Evolutionary conservation across 2,329 filamentous ascomycete genomes (phyloP).

Genomic region (Verticillium isaacii): DNA sequence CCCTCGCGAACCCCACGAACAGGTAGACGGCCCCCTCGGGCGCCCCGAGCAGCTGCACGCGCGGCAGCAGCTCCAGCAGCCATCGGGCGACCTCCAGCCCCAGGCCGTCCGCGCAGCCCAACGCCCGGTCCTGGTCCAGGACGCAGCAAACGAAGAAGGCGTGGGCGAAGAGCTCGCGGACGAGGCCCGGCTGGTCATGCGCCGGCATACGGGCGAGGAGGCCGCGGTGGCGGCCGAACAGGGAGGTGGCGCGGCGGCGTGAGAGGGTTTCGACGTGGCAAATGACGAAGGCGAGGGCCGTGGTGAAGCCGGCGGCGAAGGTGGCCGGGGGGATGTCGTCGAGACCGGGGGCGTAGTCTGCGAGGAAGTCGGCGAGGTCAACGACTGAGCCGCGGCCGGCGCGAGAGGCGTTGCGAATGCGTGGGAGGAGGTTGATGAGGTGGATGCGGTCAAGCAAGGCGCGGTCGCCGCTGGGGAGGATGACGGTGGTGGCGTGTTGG

Average conservation of each 20-base stretch:
- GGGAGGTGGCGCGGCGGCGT: not conserved
- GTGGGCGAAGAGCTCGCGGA: constrained; percentile 9
- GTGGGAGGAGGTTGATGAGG: constrained; percentile 8
- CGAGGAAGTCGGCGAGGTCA: constrained; percentile 7
- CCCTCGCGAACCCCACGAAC: constrained; percentile 8
- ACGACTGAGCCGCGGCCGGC: constrained; percentile 2
- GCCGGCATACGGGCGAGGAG: constrained; percentile 5
- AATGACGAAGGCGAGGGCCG: constrained; percentile 6
- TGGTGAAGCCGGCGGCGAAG: constrained; percentile 2
- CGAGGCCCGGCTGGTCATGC: not conserved
- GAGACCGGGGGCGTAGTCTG: constrained; percentile 6
- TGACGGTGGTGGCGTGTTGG: constrained; percentile 5
- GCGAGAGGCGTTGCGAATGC: constrained; percentile 4
- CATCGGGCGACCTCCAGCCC: constrained; percentile 18
- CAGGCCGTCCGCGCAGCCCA: constrained; percentile 21
- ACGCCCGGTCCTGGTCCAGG: constrained; percentile 18
- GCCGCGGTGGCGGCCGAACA: constrained; percentile 7
- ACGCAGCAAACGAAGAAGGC: constrained; percentile 19
- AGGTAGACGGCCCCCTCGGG: constrained; percentile 5
- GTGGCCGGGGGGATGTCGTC: not conserved
- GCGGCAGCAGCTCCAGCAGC: constrained; percentile 15
- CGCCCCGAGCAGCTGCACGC: constrained; percentile 6
- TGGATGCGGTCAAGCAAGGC: constrained; percentile 6
- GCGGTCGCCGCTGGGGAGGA: constrained; percentile 4
- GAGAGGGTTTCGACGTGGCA: constrained; percentile 6